phyloP scores from a whole-genome alignment of 345 rosid genomes.

The Streptanthus diversifolius region DNA sequence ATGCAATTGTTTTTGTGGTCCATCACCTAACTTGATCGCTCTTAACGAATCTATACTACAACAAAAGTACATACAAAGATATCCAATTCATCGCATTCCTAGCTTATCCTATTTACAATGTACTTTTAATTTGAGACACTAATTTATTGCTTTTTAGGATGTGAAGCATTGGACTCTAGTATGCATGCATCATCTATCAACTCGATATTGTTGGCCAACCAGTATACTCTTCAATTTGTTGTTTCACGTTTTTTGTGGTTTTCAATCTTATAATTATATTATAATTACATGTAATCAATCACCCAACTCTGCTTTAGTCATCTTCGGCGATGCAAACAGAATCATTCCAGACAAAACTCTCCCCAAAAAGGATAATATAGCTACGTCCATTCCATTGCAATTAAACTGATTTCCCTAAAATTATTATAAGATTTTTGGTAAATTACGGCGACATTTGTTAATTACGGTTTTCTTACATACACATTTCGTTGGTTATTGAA shows the following conservation, averaged over 20 bases:
- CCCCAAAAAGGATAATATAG: too few relatives aligned
- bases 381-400: not conserved
- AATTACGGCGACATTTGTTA: not conserved
- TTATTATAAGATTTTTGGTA: too few relatives aligned
- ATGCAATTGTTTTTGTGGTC: constrained; percentile 10
- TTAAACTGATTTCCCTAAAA: too few relatives aligned
- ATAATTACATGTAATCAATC: too few relatives aligned
- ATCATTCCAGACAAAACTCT: too few relatives aligned
- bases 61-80: not conserved
- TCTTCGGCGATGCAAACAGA: not conserved
- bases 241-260: not conserved
- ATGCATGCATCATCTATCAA: not conserved
- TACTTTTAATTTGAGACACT: not conserved
- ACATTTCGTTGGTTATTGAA: not conserved
- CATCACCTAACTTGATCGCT: not conserved
- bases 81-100: not conserved
- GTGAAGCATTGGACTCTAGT: not conserved
- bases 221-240: not conserved
- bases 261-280: not conserved
- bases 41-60: not conserved
- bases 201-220: not conserved
- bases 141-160: not conserved
- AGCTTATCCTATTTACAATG: not conserved
- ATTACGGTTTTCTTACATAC: not conserved
- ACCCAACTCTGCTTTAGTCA: too few relatives aligned